These are phyloP conservation scores for Talaromyces ruber DNA, from an alignment of 495 filamentous ascomycete species.

Conservation along the genomic window DNA sequence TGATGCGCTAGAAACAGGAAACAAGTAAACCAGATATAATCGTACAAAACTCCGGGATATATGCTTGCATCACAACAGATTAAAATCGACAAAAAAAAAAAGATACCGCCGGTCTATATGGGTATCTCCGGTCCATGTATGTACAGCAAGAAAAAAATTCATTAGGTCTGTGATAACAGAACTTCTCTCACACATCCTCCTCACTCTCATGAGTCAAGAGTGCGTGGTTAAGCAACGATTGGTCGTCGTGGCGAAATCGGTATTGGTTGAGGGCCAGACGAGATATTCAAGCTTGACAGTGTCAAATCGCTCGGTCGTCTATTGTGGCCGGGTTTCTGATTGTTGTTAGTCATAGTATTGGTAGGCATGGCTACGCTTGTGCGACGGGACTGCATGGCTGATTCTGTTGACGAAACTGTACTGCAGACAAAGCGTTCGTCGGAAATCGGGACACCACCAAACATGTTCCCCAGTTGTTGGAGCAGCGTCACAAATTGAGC, in stretches of 20 bases:
- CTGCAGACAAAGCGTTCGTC: slow-evolving; percentile 38
- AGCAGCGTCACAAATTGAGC: slow-evolving; percentile 66
- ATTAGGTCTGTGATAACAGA: slow-evolving; percentile 4
- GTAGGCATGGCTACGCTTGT: not conserved
- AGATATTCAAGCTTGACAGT: slow-evolving; percentile 27
- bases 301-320: slow-evolving; percentile 26
- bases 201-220: not conserved
- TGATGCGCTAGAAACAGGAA: not conserved
- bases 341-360: slow-evolving; percentile 10
- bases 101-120: not conserved
- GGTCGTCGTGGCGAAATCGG: slow-evolving; percentile 32
- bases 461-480: slow-evolving; percentile 51
- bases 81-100: not conserved
- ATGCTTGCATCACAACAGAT: not conserved
- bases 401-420: slow-evolving; percentile 24
- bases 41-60: not conserved
- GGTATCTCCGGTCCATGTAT: not conserved
- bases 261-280: slow-evolving; percentile 34
- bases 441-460: slow-evolving; percentile 34
- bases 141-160: not conserved
- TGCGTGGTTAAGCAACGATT: slow-evolving; percentile 24
- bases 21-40: not conserved
- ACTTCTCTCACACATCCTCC: not conserved
- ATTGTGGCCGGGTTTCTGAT: slow-evolving; percentile 15
- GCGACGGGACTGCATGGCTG: not conserved